Conservation (phyloP, 306 rosid genomes). For the Cyamopsis tetragonoloba region DNA sequence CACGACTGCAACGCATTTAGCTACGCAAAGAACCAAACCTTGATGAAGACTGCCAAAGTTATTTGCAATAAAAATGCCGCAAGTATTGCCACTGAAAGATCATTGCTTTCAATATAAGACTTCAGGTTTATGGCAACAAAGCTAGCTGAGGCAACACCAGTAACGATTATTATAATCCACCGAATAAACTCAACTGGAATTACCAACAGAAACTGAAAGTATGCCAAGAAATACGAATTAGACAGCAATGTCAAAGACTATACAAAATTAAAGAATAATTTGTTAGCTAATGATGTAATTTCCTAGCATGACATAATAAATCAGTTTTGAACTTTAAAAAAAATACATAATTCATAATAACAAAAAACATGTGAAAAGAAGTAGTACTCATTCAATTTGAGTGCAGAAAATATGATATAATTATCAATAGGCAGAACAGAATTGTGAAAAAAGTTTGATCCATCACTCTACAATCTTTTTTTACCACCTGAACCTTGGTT, state of each 20-base stretch:
- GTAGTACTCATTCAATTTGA: not conserved
- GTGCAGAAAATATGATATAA: not conserved
- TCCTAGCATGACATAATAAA: not conserved
- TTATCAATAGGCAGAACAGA: not conserved
- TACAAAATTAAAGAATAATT: constrained; percentile 4
- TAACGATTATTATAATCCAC: constrained; percentile 67
- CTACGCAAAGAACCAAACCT: constrained; percentile 96
- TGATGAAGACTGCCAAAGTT: constrained; percentile 86
- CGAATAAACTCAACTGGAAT: constrained; percentile 82
- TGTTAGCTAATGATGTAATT: not conserved
- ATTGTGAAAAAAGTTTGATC: not conserved
- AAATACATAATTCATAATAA: not conserved
- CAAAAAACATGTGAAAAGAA: constrained; percentile 6
- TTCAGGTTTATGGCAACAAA: constrained; percentile 79
- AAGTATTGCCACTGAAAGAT: constrained; percentile 49
- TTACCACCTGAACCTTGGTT: not conserved
- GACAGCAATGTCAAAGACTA: constrained; percentile 4
- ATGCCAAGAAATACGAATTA: constrained; percentile 25
- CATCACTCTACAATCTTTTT: constrained; percentile 15
- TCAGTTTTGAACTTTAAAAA: not conserved
- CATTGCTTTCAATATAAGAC: constrained; percentile 48
- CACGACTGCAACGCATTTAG: constrained; percentile 1
- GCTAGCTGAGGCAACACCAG: constrained; percentile 79
- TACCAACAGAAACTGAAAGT: constrained; percentile 76
- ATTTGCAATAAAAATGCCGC: constrained; percentile 88